Evolutionary conservation across 2,329 filamentous ascomycete genomes (phyloP).

Genomic region (Xylaria sp.): DNA sequence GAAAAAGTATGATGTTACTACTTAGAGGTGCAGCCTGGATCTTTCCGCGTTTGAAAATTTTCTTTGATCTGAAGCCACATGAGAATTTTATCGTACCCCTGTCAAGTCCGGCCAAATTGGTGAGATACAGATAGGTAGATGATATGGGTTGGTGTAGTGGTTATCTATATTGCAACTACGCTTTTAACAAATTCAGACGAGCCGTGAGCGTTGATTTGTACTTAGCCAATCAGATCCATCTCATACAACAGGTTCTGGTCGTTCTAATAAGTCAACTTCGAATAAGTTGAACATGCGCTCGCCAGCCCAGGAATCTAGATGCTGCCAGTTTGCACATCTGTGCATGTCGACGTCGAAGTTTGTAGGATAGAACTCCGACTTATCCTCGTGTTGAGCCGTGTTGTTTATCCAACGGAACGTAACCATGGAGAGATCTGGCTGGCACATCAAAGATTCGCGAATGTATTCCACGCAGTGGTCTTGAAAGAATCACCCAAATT

Average conservation of each 20-base stretch:
- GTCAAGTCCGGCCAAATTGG: neutral
- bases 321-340: conserved; percentile 28
- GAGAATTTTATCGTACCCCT: neutral
- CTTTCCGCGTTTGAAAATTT: neutral
- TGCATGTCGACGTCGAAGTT: conserved; percentile 30
- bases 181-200: neutral
- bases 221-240: neutral
- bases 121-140: neutral
- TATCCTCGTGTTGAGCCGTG: conserved; percentile 27
- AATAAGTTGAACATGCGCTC: conserved; percentile 27
- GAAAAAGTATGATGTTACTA: neutral
- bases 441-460: conserved; percentile 28
- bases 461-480: conserved; percentile 32
- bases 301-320: conserved; percentile 23
- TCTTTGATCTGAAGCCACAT: neutral
- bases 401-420: conserved; percentile 33
- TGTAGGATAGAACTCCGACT: conserved; percentile 27
- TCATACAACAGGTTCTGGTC: conserved; percentile 4
- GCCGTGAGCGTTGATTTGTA: neutral
- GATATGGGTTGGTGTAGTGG: neutral
- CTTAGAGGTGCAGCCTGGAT: neutral
- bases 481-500: neutral
- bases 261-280: conserved; percentile 22
- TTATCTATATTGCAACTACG: neutral
- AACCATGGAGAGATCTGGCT: conserved; percentile 29